These are phyloP conservation scores for Cicer cuneatum DNA, from an alignment of 306 rosid genomes.

Conservation along the genomic window DNA sequence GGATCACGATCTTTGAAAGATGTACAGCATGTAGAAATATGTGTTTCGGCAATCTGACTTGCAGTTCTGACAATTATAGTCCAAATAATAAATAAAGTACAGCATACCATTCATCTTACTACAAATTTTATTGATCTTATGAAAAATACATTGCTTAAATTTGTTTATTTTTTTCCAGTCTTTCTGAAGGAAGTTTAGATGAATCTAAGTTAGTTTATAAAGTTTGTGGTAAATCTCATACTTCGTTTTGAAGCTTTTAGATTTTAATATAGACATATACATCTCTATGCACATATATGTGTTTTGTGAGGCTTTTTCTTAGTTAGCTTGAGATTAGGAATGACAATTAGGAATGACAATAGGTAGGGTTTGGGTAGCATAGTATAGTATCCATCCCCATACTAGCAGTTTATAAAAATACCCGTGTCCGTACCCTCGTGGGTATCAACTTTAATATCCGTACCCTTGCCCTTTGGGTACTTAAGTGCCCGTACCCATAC, in stretches of 20 bases:
- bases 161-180: background rate
- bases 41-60: background rate
- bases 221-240: too few relatives aligned
- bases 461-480: too few relatives aligned
- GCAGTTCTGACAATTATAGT: constrained; percentile 1
- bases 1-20: background rate
- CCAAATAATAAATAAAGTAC: background rate
- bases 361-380: too few relatives aligned
- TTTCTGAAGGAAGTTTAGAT: background rate
- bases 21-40: background rate
- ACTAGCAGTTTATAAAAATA: too few relatives aligned
- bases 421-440: too few relatives aligned
- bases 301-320: constrained; percentile 21
- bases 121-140: background rate
- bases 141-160: background rate
- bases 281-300: background rate
- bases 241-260: too few relatives aligned
- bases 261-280: background rate
- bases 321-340: constrained; percentile 24
- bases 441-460: too few relatives aligned
- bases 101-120: background rate
- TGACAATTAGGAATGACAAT: too few relatives aligned
- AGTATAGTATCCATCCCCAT: too few relatives aligned
- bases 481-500: too few relatives aligned
- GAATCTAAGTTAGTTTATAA: too few relatives aligned